Conservation (phyloP, 2,329 filamentous ascomycete genomes). For the Nemania abortiva region DNA sequence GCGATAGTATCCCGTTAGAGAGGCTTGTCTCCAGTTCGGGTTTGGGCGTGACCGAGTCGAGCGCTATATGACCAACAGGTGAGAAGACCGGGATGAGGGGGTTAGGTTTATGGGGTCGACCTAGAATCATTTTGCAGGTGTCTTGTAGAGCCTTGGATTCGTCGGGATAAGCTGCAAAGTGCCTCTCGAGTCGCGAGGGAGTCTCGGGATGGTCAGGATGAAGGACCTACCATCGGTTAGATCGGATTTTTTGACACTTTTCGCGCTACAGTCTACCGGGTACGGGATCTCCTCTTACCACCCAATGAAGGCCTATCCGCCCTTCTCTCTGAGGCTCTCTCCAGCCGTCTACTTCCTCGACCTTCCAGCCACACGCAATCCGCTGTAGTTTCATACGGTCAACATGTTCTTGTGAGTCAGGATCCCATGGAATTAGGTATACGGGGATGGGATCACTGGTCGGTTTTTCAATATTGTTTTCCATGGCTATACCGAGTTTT, state of each 20-base stretch:
- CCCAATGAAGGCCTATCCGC: slow-evolving; percentile 39
- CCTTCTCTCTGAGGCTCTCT: slow-evolving; percentile 36
- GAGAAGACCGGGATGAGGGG: slow-evolving; percentile 39
- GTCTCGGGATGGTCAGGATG: slow-evolving; percentile 39
- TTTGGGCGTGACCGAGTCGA: slow-evolving; percentile 42
- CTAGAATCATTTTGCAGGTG: slow-evolving; percentile 37
- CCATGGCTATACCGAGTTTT: slow-evolving; percentile 1
- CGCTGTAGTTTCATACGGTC: slow-evolving; percentile 41
- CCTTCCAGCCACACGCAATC: slow-evolving; percentile 43
- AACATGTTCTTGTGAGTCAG: slow-evolving; percentile 40
- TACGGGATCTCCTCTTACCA: slow-evolving; percentile 32
- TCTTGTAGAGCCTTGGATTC: slow-evolving; percentile 35
- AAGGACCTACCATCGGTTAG: slow-evolving; percentile 36
- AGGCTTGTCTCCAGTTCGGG: slow-evolving; percentile 38
- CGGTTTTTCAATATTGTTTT: neutral
- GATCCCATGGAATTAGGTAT: slow-evolving; percentile 42
- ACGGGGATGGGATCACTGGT: slow-evolving; percentile 2
- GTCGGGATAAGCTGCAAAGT: slow-evolving; percentile 41
- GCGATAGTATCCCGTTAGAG: slow-evolving; percentile 41
- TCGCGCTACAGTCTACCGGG: neutral
- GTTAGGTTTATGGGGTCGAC: slow-evolving; percentile 38
- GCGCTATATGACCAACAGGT: slow-evolving; percentile 51
- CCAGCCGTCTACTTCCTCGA: slow-evolving; percentile 39
- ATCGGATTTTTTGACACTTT: neutral
- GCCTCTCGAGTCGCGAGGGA: slow-evolving; percentile 40